Evolutionary conservation across 768 basidiomycete genomes (phyloP).

Genomic region (Mycena kentingensis): DNA sequence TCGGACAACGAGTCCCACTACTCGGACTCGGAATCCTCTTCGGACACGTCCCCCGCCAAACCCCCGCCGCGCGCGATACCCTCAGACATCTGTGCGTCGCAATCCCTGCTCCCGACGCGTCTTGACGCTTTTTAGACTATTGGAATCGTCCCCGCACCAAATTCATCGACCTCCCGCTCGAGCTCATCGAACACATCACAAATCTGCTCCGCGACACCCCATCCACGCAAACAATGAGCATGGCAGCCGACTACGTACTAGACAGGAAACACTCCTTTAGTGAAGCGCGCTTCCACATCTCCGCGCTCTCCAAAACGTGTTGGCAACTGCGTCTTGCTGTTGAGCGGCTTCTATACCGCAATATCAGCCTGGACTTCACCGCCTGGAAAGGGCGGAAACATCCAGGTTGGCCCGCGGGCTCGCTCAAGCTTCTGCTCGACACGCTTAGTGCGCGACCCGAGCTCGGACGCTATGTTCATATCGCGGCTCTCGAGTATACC

Average conservation of each 20-base stretch:
- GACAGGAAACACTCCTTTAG: constrained; percentile 33
- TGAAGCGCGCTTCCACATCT: constrained; percentile 26
- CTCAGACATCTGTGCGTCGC: background rate
- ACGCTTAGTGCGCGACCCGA: constrained; percentile 29
- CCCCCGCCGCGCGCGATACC: background rate
- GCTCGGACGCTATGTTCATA: constrained; percentile 25
- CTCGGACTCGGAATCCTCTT: background rate
- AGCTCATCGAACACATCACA: constrained; percentile 33
- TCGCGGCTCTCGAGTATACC: constrained; percentile 31
- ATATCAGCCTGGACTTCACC: constrained; percentile 32
- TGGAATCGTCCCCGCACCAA: constrained; percentile 21
- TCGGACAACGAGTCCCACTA: background rate
- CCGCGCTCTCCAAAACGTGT: constrained; percentile 28
- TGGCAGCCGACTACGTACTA: constrained; percentile 30
- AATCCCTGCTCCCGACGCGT: background rate
- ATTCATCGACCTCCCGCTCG: constrained; percentile 32
- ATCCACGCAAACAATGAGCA: constrained; percentile 19
- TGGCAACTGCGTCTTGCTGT: constrained; percentile 23
- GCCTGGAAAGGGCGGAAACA: constrained; percentile 36
- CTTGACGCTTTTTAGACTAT: constrained; percentile 6
- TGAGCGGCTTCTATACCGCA: constrained; percentile 32
- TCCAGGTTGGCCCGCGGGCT: constrained; percentile 30
- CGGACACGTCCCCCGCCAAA: background rate
- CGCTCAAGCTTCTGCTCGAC: constrained; percentile 28
- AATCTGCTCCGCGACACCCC: constrained; percentile 24